Conservation (phyloP, 305 asterid genomes). For the Stenogyne calaminthoides region DNA sequence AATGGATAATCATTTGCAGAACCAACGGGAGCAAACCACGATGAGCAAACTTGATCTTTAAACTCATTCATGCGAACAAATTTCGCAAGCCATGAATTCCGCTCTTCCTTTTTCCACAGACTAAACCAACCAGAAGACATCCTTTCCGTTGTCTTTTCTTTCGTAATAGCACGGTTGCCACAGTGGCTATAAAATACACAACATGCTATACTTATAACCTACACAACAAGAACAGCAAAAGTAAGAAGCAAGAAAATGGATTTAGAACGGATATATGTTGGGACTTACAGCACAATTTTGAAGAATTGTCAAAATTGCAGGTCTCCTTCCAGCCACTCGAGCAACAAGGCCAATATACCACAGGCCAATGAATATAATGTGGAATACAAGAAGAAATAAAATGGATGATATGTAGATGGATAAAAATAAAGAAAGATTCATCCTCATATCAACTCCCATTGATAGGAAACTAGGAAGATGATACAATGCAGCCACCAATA, state of each 20-base stretch:
- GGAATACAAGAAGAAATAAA: slow-evolving; percentile 91
- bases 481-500: slow-evolving; percentile 90
- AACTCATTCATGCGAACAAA: slow-evolving; percentile 81
- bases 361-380: slow-evolving; percentile 81
- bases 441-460: slow-evolving; percentile 98
- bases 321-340: slow-evolving; percentile 94
- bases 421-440: slow-evolving; percentile 93
- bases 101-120: slow-evolving; percentile 80
- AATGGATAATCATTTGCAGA: slow-evolving; percentile 98
- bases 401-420: slow-evolving; percentile 82
- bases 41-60: slow-evolving; percentile 86
- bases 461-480: slow-evolving; percentile 99
- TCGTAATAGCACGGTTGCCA: slow-evolving; percentile 85
- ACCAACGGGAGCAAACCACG: slow-evolving; percentile 99
- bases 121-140: slow-evolving; percentile 71
- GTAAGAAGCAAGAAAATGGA: slow-evolving; percentile 41
- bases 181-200: slow-evolving; percentile 99
- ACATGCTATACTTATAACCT: slow-evolving; percentile 99
- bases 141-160: slow-evolving; percentile 68
- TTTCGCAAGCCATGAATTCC: slow-evolving; percentile 83
- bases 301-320: slow-evolving; percentile 77
- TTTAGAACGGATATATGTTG: slow-evolving; percentile 29
- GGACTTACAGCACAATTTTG: slow-evolving; percentile 96
- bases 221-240: slow-evolving; percentile 50
- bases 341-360: slow-evolving; percentile 98